phyloP scores from a whole-genome alignment of 2,329 filamentous ascomycete species.

The Epicoccum sorghinum region DNA sequence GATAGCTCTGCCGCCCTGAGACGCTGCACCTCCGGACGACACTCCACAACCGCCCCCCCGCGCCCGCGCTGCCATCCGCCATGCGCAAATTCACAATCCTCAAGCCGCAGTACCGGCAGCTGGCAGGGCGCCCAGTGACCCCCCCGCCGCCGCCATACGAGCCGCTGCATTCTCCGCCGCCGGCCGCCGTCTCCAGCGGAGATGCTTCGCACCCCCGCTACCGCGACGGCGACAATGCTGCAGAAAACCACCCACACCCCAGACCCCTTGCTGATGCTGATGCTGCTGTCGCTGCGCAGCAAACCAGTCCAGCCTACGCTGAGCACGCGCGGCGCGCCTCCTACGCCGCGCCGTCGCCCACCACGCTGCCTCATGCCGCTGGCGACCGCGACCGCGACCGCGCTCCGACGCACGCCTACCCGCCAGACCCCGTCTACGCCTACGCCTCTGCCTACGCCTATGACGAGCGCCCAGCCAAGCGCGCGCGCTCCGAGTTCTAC shows the following conservation, averaged over 20 bases:
- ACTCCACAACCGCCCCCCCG: constrained; percentile 12
- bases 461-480: constrained; percentile 62
- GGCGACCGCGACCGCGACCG: neutral
- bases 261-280: constrained; percentile 53
- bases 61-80: constrained; percentile 25
- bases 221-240: constrained; percentile 9
- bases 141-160: constrained; percentile 44
- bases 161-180: constrained; percentile 41
- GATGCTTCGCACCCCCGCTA: constrained; percentile 25
- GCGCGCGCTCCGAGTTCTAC: constrained; percentile 64
- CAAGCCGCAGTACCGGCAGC: constrained; percentile 42
- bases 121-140: constrained; percentile 37
- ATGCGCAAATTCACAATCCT: constrained; percentile 40
- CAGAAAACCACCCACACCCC: constrained; percentile 19
- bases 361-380: constrained; percentile 19
- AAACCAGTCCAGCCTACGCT: constrained; percentile 42
- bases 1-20: constrained; percentile 32
- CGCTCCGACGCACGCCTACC: constrained; percentile 31
- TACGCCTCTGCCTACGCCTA: constrained; percentile 15
- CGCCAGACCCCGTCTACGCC: constrained; percentile 18
- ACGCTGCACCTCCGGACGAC: constrained; percentile 25
- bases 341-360: constrained; percentile 29
- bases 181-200: constrained; percentile 21
- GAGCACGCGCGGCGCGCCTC: constrained; percentile 31
- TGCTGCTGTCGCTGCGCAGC: constrained; percentile 46